A percentile compares a stretch with the other conserved stretches of the same genome.
These are phyloP conservation scores for Aspergillus quadricinctus DNA, from an alignment of 2,329 filamentous ascomycete genomes.

Conservation along the genomic window DNA sequence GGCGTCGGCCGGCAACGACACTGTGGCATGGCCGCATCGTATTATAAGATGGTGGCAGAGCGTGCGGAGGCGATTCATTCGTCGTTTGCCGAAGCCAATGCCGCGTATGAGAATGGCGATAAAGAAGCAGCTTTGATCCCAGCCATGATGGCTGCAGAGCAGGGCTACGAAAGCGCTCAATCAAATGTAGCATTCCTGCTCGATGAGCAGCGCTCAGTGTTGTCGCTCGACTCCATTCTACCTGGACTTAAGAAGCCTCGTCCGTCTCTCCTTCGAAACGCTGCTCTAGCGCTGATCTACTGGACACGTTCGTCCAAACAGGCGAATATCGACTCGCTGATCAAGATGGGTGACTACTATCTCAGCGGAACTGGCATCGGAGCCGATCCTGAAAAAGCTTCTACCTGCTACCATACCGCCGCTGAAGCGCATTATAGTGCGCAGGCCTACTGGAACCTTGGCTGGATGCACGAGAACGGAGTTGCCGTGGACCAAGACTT, in stretches of 20 bases:
- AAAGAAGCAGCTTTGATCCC: constrained; percentile 73
- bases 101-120: constrained; percentile 74
- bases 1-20: constrained; percentile 76
- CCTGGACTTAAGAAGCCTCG: constrained; percentile 42
- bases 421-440: constrained; percentile 89
- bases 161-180: constrained; percentile 85
- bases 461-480: constrained; percentile 99
- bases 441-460: constrained; percentile 93
- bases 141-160: constrained; percentile 84
- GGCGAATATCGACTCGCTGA: constrained; percentile 84
- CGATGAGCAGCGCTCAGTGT: constrained; percentile 64
- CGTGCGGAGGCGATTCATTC: constrained; percentile 69
- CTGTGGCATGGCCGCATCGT: constrained; percentile 70
- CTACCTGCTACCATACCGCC: constrained; percentile 85
- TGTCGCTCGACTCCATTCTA: constrained; percentile 54
- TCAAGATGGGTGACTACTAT: constrained; percentile 99
- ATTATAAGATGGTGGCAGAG: constrained; percentile 78
- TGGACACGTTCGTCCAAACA: constrained; percentile 95
- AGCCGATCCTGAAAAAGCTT: constrained; percentile 75
- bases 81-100: constrained; percentile 76
- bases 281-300: constrained; percentile 74
- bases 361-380: constrained; percentile 72
- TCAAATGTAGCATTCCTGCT: constrained; percentile 86
- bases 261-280: constrained; percentile 50
- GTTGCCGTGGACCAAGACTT: constrained; percentile 91